phyloP scores from a whole-genome alignment of 495 filamentous ascomycete species.

The Podospora bellae-mahoneyi region DNA sequence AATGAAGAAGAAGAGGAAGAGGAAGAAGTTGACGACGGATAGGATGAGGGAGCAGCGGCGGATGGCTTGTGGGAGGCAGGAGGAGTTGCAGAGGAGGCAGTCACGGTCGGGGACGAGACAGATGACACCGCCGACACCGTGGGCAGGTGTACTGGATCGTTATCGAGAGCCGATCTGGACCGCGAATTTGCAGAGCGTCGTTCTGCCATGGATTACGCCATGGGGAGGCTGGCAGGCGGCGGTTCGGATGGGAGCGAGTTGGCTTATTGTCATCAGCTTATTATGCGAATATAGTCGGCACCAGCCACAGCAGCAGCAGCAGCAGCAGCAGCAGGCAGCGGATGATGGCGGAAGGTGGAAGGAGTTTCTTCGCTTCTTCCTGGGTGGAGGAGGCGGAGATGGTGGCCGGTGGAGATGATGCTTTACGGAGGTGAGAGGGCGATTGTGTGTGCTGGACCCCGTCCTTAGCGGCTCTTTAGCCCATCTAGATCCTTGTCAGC shows the following conservation, averaged over 20 bases:
- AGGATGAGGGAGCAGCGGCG: slow-evolving; percentile 15
- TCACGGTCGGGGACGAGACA: slow-evolving; percentile 27
- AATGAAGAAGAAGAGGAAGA: slow-evolving; percentile 13
- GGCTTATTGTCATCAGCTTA: background rate
- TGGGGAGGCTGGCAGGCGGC: slow-evolving; percentile 23
- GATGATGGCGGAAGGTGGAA: background rate
- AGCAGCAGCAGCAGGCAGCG: background rate
- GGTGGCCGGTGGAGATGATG: slow-evolving; percentile 7
- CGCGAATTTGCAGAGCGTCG: slow-evolving; percentile 50
- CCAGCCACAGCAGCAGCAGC: background rate
- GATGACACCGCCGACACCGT: slow-evolving; percentile 25
- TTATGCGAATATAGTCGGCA: background rate
- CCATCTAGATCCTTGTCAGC: slow-evolving; percentile 2
- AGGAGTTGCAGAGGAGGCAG: slow-evolving; percentile 21
- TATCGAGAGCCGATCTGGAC: slow-evolving; percentile 53
- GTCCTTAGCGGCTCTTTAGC: slow-evolving; percentile 1
- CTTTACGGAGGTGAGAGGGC: slow-evolving; percentile 5
- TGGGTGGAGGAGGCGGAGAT: background rate
- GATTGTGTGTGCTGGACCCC: slow-evolving; percentile 1
- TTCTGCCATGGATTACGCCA: slow-evolving; percentile 60
- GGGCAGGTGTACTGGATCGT: slow-evolving; percentile 46
- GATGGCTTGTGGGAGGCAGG: slow-evolving; percentile 15
- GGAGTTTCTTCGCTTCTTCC: background rate
- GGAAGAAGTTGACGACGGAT: slow-evolving; percentile 15
- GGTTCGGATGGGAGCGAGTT: slow-evolving; percentile 2